Evolutionary conservation across 768 basidiomycete species (phyloP).

Genomic region (Rhodotorula taiwanensis): DNA sequence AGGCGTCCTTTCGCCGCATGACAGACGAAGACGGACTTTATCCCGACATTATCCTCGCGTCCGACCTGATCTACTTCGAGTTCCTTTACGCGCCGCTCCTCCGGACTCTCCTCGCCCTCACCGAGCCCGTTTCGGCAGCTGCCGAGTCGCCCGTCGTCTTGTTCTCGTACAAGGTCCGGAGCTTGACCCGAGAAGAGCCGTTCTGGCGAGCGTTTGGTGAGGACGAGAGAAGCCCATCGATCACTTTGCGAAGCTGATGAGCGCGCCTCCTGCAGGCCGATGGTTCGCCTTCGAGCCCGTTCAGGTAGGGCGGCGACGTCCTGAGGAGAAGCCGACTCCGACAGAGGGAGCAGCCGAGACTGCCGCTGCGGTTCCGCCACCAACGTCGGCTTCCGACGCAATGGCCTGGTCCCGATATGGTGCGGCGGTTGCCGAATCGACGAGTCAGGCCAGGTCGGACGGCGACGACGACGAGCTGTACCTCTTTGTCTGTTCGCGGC

Average conservation of each 20-base stretch:
- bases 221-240: too few relatives aligned
- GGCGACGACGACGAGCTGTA: constrained; percentile 46
- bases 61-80: constrained; percentile 72
- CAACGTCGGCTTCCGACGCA: too few relatives aligned
- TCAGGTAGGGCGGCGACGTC: constrained; percentile 29
- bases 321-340: background rate
- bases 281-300: constrained; percentile 44
- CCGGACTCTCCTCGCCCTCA: constrained; percentile 64
- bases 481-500: constrained; percentile 59
- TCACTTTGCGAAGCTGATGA: too few relatives aligned
- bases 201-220: constrained; percentile 77
- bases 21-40: constrained; percentile 45
- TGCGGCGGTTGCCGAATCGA: background rate
- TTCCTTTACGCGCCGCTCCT: constrained; percentile 70
- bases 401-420: constrained; percentile 31
- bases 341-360: background rate
- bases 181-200: constrained; percentile 60
- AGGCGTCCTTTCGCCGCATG: constrained; percentile 46
- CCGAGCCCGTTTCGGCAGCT: constrained; percentile 48
- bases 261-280: constrained; percentile 47
- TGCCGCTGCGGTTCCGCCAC: background rate
- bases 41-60: constrained; percentile 20
- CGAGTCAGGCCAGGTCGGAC: background rate
- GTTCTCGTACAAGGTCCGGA: constrained; percentile 58
- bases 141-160: constrained; percentile 11